Percentiles rank a stretch among this genome's conserved stretches.
Evolutionary conservation across 1,139 yeast genomes (phyloP).

Genomic region (Spathaspora sp.): DNA sequence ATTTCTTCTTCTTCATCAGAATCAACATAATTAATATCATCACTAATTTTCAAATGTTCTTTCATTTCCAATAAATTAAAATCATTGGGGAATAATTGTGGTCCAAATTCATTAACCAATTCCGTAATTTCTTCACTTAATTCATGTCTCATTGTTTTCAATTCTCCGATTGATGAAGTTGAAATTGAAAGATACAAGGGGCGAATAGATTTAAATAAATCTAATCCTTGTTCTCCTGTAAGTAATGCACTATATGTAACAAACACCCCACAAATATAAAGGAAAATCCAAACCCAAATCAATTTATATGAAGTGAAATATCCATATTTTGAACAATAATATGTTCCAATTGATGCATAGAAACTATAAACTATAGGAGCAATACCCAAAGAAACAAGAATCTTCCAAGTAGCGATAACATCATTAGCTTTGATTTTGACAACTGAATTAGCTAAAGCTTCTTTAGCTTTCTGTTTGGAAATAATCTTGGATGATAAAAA

Average conservation of each 20-base stretch:
- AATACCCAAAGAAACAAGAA: conserved; percentile 81
- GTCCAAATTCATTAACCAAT: conserved; percentile 45
- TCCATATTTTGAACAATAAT: conserved; percentile 35
- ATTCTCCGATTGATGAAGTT: conserved; percentile 57
- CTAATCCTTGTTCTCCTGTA: conserved; percentile 93
- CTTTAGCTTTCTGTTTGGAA: conserved; percentile 67
- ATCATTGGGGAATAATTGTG: conserved; percentile 46
- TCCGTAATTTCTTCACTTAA: conserved; percentile 45
- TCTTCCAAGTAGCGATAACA: conserved; percentile 95
- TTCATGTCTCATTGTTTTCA: conserved; percentile 41
- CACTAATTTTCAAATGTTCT: conserved; percentile 27
- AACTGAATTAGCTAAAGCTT: conserved; percentile 83
- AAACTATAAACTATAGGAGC: conserved; percentile 83
- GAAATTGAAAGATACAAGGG: conserved; percentile 78
- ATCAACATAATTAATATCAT: conserved; percentile 31
- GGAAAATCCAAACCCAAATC: conserved; percentile 42
- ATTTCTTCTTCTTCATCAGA: conserved; percentile 57
- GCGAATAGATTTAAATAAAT: conserved; percentile 75
- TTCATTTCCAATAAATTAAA: conserved; percentile 43
- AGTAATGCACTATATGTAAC: conserved; percentile 86
- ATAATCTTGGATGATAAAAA: conserved; percentile 74
- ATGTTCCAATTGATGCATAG: conserved; percentile 71
- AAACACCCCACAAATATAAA: conserved; percentile 59
- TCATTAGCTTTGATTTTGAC: conserved; percentile 92
- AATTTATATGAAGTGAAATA: conserved; percentile 19